Conservation (phyloP, 306 rosid genomes). For the Vigna hirtella region DNA sequence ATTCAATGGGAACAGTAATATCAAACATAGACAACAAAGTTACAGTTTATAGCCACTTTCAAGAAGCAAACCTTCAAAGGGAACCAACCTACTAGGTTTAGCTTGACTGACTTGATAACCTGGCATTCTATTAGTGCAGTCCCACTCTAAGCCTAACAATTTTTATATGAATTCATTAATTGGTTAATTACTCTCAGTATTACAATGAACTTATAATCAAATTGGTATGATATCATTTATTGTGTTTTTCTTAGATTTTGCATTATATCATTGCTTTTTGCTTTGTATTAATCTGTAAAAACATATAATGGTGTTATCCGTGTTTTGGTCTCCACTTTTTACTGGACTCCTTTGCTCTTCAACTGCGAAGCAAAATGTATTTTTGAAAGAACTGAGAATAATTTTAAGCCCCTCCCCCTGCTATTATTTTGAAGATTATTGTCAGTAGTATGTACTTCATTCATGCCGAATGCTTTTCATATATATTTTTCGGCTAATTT, state of each 20-base stretch:
- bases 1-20: constrained; percentile 7
- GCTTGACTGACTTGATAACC: neutral
- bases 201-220: constrained; percentile 18
- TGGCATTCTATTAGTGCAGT: constrained; percentile 5
- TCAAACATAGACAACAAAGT: neutral
- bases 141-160: constrained; percentile 17
- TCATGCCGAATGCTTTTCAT: constrained; percentile 24
- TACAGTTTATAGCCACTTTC: constrained; percentile 4
- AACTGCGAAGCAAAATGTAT: neutral
- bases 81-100: constrained; percentile 29
- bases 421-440: neutral
- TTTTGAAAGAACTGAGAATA: too few species aligned
- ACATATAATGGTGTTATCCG: neutral
- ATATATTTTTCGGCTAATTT: constrained; percentile 5
- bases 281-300: neutral
- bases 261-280: constrained; percentile 16
- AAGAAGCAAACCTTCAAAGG: neutral
- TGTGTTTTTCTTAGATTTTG: constrained; percentile 19
- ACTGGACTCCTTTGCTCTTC: neutral
- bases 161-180: neutral
- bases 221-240: constrained; percentile 19
- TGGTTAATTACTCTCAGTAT: neutral
- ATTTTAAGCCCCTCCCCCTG: too few species aligned
- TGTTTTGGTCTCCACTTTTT: neutral
- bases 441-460: constrained; percentile 23